Base-by-base conservation (phyloP, 2,329 filamentous ascomycete species). In the Scedosporium boydii region DNA sequence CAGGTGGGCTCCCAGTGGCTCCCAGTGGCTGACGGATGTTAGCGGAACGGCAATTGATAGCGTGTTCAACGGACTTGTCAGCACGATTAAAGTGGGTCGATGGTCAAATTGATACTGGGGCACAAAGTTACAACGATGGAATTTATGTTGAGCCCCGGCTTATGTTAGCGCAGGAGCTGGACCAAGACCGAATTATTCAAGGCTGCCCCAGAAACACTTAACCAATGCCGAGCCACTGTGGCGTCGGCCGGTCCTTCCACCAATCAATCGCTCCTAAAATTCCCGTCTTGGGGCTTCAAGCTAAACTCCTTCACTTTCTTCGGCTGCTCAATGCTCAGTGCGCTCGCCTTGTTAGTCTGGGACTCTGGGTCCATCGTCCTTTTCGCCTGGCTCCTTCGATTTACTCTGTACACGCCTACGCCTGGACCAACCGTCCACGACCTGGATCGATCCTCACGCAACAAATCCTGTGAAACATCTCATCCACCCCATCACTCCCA, bases 171-270 rank as follows among this genome's bases (percentile, higher is more conserved):
- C 46, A 23, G 46, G 46, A n/a, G 46, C 46, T 51, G 46, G 46
- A 21, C 46, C 16, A 23, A 23, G 23, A 23, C 23, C 23, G 44
- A 48, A 48, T 21, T 16, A 21, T 58, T n/a, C 23, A 9, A 41
- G 12, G 55, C 16, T 38, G 27, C 26, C 26, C 55, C 55, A 38
- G 27, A 58, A 26, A 56, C 21, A 56, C n/a, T 18, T 18, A 16
- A 21, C 21, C 14, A 51, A 60, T 38, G 34, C 59, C 59, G 18
- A 60, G 42, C 59, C 59, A 60, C 59, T 60, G 59, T 60, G 59
- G 59, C 59, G 59, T 21, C 23, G 14, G n/a, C 26, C 27, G 21
- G n/a, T 23, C 55, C 55, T 38, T 29, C 55, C 26, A 34, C n/a
- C 38, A n/a, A n/a, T 34, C 27, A 16, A 34, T 34, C 27, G 48